Evolutionary conservation across 1,139 yeast species (phyloP).

Genomic region (Lodderomyces parapsilosis): DNA sequence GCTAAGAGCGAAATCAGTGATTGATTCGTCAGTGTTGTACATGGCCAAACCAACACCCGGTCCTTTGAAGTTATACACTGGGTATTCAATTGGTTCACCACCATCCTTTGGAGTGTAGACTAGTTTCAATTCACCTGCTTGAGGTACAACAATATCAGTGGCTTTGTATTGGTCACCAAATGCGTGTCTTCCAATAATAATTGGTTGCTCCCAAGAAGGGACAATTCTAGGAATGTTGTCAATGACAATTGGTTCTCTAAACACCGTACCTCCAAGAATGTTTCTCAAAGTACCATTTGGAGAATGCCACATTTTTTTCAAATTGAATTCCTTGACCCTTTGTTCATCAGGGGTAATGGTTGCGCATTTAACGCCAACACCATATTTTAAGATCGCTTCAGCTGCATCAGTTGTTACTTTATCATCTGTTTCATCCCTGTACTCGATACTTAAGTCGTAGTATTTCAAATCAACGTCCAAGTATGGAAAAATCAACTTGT

Average conservation of each 20-base stretch:
- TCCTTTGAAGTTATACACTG: slow-evolving; percentile 71
- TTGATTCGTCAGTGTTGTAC: slow-evolving; percentile 94
- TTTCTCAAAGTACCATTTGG: slow-evolving; percentile 97
- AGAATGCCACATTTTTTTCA: slow-evolving; percentile 96
- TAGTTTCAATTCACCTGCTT: slow-evolving; percentile 75
- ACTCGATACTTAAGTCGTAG: slow-evolving; percentile 83
- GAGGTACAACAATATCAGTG: slow-evolving; percentile 75
- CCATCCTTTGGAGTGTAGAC: slow-evolving; percentile 80
- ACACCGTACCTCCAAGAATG: slow-evolving; percentile 92
- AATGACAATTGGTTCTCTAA: slow-evolving; percentile 94
- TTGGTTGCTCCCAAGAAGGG: slow-evolving; percentile 93
- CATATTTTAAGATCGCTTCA: slow-evolving; percentile 80
- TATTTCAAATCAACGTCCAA: slow-evolving; percentile 86
- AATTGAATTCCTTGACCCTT: slow-evolving; percentile 82
- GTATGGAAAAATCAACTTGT: slow-evolving; percentile 78
- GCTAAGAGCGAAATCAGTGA: slow-evolving; percentile 85
- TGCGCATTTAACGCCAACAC: slow-evolving; percentile 95
- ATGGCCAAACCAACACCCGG: slow-evolving; percentile 89
- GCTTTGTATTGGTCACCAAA: slow-evolving; percentile 97
- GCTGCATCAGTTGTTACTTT: slow-evolving; percentile 89
- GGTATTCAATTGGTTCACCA: slow-evolving; percentile 52
- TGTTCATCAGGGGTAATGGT: slow-evolving; percentile 99
- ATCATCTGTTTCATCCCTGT: slow-evolving; percentile 86
- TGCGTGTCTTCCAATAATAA: slow-evolving; percentile 95
- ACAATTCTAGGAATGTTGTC: slow-evolving; percentile 85